Evolutionary conservation across 352 stramenopile genomes (phyloP).

Genomic region (Pythium rishiriense): DNA sequence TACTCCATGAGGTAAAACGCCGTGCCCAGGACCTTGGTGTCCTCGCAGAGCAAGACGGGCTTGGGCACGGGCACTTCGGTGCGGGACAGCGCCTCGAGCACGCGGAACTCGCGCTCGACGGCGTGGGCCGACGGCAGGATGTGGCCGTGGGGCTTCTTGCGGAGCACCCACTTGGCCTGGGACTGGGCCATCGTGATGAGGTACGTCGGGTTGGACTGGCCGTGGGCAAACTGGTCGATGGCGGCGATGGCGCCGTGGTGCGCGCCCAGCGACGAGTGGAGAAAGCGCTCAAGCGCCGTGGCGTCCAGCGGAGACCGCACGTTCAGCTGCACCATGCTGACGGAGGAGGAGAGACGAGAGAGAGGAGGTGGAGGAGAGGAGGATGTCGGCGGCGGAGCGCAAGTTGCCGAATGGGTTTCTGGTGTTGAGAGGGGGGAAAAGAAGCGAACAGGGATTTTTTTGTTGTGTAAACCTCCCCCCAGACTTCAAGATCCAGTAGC

Average conservation of each 20-base stretch:
- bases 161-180: constrained; percentile 69
- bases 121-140: constrained; percentile 81
- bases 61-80: constrained; percentile 68
- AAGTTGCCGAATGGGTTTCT: too few species aligned
- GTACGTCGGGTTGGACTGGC: constrained; percentile 90
- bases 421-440: not conserved
- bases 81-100: constrained; percentile 67
- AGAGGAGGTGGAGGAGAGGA: not conserved
- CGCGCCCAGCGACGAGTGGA: constrained; percentile 47
- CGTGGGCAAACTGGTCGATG: constrained; percentile 83
- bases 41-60: constrained; percentile 66
- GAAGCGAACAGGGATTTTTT: constrained; percentile 4
- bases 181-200: constrained; percentile 60
- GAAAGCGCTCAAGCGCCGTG: constrained; percentile 45
- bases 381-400: not conserved
- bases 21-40: constrained; percentile 62
- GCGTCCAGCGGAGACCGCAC: constrained; percentile 58
- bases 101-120: constrained; percentile 75
- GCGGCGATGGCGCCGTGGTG: constrained; percentile 54
- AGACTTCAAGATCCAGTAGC: constrained; percentile 16
- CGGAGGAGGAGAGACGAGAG: not conserved
- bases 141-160: constrained; percentile 81
- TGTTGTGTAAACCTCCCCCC: constrained; percentile 24
- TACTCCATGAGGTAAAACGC: constrained; percentile 86
- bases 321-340: constrained; percentile 47